These are phyloP conservation scores for Amanita muscaria DNA, from an alignment of 768 basidiomycete species.

Conservation along the genomic window DNA sequence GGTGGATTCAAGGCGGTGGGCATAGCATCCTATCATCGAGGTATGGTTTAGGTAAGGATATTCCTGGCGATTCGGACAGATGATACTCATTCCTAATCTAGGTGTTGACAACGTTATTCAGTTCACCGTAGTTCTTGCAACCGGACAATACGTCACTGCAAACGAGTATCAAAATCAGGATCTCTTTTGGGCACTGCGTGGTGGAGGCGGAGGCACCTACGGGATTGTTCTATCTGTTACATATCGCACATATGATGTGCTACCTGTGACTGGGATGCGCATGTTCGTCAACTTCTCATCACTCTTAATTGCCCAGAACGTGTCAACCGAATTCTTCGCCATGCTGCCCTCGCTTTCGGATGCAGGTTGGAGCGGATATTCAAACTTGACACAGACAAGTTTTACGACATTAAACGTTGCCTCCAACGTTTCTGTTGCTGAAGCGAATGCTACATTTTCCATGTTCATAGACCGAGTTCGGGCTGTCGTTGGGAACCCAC, in stretches of 20 bases:
- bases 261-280: conserved; percentile 22
- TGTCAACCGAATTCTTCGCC: conserved; percentile 27
- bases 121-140: no score
- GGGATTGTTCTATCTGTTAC: conserved; percentile 39
- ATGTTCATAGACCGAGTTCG: no score
- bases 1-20: conserved; percentile 41
- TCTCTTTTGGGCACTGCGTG: no score
- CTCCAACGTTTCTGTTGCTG: no score
- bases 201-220: conserved; percentile 45
- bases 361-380: conserved; percentile 36
- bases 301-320: conserved; percentile 16
- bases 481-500: no score
- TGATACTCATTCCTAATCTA: conserved; percentile 11
- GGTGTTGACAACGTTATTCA: conserved; percentile 41
- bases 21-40: not conserved
- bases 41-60: not conserved
- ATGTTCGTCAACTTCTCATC: conserved; percentile 25
- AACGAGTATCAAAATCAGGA: conserved; percentile 35
- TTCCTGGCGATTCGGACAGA: no score
- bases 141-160: conserved; percentile 27
- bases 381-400: conserved; percentile 6
- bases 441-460: no score
- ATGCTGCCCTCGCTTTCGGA: conserved; percentile 30
- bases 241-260: conserved; percentile 31
- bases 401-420: no score